A percentile compares a stretch with the other conserved stretches of the same genome.
phyloP scores from a whole-genome alignment of 768 basidiomycete genomes.

The Exidia glandulosa region DNA sequence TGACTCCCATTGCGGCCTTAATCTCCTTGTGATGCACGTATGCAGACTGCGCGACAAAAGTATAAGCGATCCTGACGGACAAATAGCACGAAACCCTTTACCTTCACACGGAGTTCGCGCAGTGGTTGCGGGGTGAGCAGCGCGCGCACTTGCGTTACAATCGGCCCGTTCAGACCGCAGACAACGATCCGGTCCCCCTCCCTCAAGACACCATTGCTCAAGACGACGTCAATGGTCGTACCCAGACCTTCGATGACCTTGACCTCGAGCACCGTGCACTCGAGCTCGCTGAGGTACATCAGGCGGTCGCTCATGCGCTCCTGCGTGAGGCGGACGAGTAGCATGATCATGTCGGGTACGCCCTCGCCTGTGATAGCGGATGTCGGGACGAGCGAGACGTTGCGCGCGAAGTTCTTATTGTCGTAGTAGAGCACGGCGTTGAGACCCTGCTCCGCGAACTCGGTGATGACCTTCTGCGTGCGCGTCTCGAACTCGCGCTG shows the following conservation, averaged over 20 bases:
- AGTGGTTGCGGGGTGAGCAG: conserved; percentile 92
- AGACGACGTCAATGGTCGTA: conserved; percentile 92
- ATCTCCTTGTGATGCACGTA: conserved; percentile 98
- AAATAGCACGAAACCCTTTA: conserved; percentile 18
- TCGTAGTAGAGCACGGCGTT: conserved; percentile 95
- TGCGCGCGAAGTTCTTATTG: conserved; percentile 88
- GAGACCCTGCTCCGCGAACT: conserved; percentile 95
- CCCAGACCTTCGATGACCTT: conserved; percentile 98
- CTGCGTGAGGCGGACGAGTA: conserved; percentile 93
- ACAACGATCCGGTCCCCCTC: conserved; percentile 94
- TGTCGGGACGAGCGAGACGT: conserved; percentile 94
- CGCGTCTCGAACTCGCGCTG: conserved; percentile 91
- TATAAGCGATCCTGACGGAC: background rate
- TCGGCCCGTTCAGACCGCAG: conserved; percentile 94
- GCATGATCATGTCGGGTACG: conserved; percentile 98
- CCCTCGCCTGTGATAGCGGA: conserved; percentile 98
- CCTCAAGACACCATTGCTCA: conserved; percentile 84
- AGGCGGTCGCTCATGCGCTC: conserved; percentile 94
- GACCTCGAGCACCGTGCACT: conserved; percentile 97
- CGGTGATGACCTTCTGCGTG: conserved; percentile 70
- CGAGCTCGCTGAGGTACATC: conserved; percentile 96
- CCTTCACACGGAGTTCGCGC: conserved; percentile 93
- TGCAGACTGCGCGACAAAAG: conserved; percentile 46
- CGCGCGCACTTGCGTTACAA: conserved; percentile 89
- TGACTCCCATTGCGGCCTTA: conserved; percentile 94